Percentiles rank a stretch among this genome's conserved stretches.
Evolutionary conservation across 768 basidiomycete species (phyloP).

Genomic region (Lactarius pseudohatsudake): DNA sequence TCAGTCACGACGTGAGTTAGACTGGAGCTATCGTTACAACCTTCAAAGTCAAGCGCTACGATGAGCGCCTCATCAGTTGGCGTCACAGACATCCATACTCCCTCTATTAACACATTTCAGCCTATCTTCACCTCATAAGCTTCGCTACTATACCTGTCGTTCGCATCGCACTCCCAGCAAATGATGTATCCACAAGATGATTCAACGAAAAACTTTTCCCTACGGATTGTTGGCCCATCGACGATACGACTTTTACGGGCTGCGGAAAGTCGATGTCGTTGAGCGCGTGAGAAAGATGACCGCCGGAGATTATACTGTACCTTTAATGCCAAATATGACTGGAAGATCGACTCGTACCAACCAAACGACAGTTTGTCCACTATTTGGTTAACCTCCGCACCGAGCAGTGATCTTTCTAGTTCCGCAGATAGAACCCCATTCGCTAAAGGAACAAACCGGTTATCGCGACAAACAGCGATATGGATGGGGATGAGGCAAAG

Average conservation of each 20-base stretch:
- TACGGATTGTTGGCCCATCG: conserved; percentile 69
- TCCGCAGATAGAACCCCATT: conserved; percentile 53
- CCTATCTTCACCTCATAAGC: not conserved
- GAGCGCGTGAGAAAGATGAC: too few relatives aligned
- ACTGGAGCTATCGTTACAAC: conserved; percentile 31
- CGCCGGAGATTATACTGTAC: too few relatives aligned
- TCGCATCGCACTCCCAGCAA: conserved; percentile 64
- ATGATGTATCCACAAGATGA: conserved; percentile 62
- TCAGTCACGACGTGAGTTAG: not conserved
- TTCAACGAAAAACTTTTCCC: conserved; percentile 61
- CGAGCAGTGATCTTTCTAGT: conserved; percentile 53
- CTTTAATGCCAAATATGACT: conserved; percentile 62
- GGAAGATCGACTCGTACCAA: conserved; percentile 66
- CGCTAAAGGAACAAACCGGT: conserved; percentile 60
- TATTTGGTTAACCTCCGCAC: conserved; percentile 56
- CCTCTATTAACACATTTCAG: conserved; percentile 38
- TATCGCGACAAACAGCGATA: conserved; percentile 57
- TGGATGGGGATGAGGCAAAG: conserved; percentile 66
- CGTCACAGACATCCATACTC: conserved; percentile 68
- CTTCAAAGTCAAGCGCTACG: conserved; percentile 66
- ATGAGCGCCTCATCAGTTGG: conserved; percentile 55
- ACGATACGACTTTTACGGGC: conserved; percentile 65
- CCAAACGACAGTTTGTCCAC: conserved; percentile 57
- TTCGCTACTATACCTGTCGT: conserved; percentile 44
- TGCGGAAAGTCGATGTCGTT: conserved; percentile 29